Base-by-base conservation (phyloP, 495 filamentous ascomycete species). In the Talaromyces trachyspermus region DNA sequence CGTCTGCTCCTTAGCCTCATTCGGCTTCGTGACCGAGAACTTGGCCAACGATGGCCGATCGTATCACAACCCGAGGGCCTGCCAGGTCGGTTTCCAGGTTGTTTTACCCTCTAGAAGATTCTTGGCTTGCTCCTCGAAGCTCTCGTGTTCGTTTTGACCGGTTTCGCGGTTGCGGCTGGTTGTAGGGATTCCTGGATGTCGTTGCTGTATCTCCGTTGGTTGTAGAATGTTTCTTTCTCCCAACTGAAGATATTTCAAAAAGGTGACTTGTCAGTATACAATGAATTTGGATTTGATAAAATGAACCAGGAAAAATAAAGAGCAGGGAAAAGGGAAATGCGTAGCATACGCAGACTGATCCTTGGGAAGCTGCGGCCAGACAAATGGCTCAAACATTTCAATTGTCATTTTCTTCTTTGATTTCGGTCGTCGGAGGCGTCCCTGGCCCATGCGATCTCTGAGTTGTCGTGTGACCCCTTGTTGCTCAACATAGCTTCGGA, bases 361-460 rank as follows among this genome's bases (percentile, higher is more conserved):
- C 53, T 72, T 63, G 15, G 81, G 81, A 55, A 63, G 65, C 49
- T 79, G 71, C 5, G 90, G 90, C 81, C 85, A 95, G 48, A 83
- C 78, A 74, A 96, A 95, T 29, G 88, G 86, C 72, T 79, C 63
- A 26, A 70, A 75, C 70, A 96, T 75, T 71, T 95, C 84, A 39
- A 89, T 86, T 22, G 84, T 88, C 90, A 96, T 96, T 63, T 78
- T 85, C 79, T 96, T 96, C 52, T 81, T 74, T 26, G 79, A 70
- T 47, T 71, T 65, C 20, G 86, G 84, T 19, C 88, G 76, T 38
- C 78, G 66, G 52, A 65, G 54, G 35, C 62, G 55, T 45, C 61
- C 65, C 11, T 67, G 60, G 6, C 66, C 61, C 50, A 70, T 74
- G 40, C 68, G 69, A 42, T 68, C 51, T 44, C 42, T 54, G 14